These are phyloP conservation scores for Biscogniauxia marginata DNA, from an alignment of 2,329 filamentous ascomycete genomes.

Conservation along the genomic window DNA sequence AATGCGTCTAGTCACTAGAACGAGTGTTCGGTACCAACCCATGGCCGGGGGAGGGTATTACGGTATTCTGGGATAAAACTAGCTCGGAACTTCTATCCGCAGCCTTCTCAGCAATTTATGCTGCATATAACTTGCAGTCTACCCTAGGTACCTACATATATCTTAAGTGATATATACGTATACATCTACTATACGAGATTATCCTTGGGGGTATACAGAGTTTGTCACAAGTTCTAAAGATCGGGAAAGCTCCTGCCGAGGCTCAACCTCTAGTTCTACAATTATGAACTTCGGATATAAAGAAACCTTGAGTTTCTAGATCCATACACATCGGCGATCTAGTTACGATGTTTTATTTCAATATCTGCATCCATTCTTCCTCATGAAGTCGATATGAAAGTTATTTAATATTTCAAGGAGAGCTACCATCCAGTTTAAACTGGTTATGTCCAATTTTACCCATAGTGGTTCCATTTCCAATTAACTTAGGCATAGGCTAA, in stretches of 20 bases:
- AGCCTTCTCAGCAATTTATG: background rate
- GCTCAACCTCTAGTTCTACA: background rate
- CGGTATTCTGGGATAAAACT: background rate
- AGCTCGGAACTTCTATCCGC: background rate
- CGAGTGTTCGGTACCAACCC: slow-evolving; percentile 4
- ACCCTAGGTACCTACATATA: too few relatives aligned
- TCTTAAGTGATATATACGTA: background rate
- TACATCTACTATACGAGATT: background rate
- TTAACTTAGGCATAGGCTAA: slow-evolving; percentile 7
- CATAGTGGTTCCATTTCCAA: background rate
- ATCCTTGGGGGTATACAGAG: background rate
- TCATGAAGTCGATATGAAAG: background rate
- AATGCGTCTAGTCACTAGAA: background rate
- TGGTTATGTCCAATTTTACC: background rate
- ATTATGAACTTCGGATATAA: background rate
- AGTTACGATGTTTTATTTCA: too few relatives aligned
- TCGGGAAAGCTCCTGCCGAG: background rate
- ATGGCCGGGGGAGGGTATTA: slow-evolving; percentile 11
- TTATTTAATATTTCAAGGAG: background rate
- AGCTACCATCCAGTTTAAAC: background rate
- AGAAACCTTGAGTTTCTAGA: too few relatives aligned
- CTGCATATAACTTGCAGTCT: background rate
- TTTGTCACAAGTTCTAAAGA: background rate
- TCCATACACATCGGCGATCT: too few relatives aligned
- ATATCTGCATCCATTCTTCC: too few relatives aligned